Base-by-base conservation (phyloP, 2,329 filamentous ascomycete species). In the Botrytis aclada region DNA sequence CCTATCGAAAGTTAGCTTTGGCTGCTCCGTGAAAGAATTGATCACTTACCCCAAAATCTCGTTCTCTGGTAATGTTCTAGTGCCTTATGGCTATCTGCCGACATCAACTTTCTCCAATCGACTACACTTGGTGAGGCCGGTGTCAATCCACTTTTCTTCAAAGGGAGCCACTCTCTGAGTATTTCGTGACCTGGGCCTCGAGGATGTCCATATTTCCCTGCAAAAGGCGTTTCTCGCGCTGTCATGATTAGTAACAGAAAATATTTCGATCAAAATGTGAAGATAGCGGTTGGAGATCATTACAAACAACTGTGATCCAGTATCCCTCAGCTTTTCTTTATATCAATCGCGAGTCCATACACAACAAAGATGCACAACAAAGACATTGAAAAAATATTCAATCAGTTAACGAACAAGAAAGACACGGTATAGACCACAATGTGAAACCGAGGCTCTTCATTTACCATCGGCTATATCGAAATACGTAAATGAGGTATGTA, bases 121-220 rank as follows among this genome's bases (percentile, higher is more conserved):
- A 66, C 64, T 39, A 39, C 8, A 54, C 45, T 54, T 39, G 45
- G 63, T n/a, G 63, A 66, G 63, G 32, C 32, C 25, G 63, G 63
- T 51, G 32, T 66, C 32, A 66, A 32, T 34, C 43, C 43, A 6
- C 63, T 66, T 37, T 51, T 65, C 29, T 51, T 54, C 25, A 39
- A 8, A 4, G 45, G 45, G 9, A 66, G 45, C 64, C 34, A 66
- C 6, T 39, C 4, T 39, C n/a, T 25, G 16, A 54, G 64, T 29
- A 39, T 1, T 39, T 54, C 32, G 22, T 54, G 45, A 51, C 45
- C 25, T 39, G 7, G 22, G 37, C 43, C 63, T 51, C 12, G 43
- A n/a, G 43, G 63, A 51, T 66, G 32, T n/a, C 63, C 63, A 29
- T 51, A 66, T 51, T 66, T 66, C 22, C 47, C 12, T 37, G 43